A percentile compares a stretch with the other conserved stretches of the same genome.
These are phyloP conservation scores for Ceratocystis huliohia DNA, from an alignment of 2,329 filamentous ascomycete genomes.

Conservation along the genomic window DNA sequence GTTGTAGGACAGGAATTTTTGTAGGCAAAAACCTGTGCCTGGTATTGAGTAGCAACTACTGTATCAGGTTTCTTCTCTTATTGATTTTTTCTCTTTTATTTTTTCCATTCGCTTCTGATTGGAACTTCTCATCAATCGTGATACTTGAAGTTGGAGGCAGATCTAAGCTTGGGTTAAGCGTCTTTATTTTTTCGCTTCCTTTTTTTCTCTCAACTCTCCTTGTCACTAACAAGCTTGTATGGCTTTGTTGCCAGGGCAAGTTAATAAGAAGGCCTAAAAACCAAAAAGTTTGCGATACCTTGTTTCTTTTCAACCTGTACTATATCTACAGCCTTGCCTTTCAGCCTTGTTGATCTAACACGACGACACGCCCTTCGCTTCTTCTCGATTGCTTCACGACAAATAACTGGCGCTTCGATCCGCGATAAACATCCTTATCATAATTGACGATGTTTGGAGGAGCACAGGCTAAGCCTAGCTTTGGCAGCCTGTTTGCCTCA, in stretches of 20 bases:
- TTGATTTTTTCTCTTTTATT: neutral
- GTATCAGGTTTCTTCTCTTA: neutral
- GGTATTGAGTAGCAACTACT: neutral
- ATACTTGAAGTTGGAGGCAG: neutral
- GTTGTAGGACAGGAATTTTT: constrained; percentile 9
- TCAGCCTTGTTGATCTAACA: constrained; percentile 1
- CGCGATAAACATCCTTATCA: neutral
- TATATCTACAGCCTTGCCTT: neutral
- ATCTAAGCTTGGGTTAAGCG: neutral
- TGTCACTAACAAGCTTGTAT: neutral
- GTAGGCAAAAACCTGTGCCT: neutral
- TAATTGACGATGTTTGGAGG: constrained; percentile 17
- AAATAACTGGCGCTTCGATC: neutral
- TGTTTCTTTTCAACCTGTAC: neutral
- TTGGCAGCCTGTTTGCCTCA: constrained; percentile 17
- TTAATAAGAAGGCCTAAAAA: neutral
- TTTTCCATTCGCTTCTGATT: neutral
- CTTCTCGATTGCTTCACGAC: neutral
- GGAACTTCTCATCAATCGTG: neutral
- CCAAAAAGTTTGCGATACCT: constrained; percentile 9
- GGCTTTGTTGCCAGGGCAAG: constrained; percentile 3
- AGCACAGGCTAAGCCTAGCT: constrained; percentile 15
- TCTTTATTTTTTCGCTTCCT: neutral
- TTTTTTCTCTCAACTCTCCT: neutral
- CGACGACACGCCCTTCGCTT: neutral